phyloP scores from a whole-genome alignment of 208 protist genomes.

The Novymonas esmeraldas region DNA sequence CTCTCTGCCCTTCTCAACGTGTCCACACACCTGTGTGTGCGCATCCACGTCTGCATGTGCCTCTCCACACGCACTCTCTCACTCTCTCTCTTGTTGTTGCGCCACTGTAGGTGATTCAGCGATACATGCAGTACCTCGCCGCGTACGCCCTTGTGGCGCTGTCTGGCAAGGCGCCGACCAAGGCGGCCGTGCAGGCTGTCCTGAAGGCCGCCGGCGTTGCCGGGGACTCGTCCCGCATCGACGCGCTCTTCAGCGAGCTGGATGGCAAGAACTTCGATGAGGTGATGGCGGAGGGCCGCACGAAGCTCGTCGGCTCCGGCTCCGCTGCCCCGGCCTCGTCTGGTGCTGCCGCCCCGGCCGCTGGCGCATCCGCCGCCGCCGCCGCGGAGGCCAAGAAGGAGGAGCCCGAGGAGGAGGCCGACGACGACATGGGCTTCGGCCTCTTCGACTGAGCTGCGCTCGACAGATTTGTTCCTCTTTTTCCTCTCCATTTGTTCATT shows the following conservation, averaged over 20 bases:
- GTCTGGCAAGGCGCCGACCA: slow-evolving; percentile 80
- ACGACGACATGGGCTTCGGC: slow-evolving; percentile 92
- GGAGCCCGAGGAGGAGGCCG: slow-evolving; percentile 78
- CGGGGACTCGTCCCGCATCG: slow-evolving; percentile 70
- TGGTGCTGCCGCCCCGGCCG: slow-evolving; percentile 40
- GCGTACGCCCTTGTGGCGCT: slow-evolving; percentile 92
- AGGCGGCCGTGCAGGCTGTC: slow-evolving; percentile 87
- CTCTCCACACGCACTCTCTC: not conserved
- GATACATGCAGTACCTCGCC: slow-evolving; percentile 92
- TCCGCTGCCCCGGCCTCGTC: slow-evolving; percentile 45
- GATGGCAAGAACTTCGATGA: slow-evolving; percentile 93
- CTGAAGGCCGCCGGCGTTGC: slow-evolving; percentile 87
- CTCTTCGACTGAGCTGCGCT: slow-evolving; percentile 85
- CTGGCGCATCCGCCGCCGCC: slow-evolving; percentile 47
- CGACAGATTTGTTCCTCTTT: not conserved
- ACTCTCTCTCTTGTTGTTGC: slow-evolving; percentile 2
- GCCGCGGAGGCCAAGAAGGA: slow-evolving; percentile 55
- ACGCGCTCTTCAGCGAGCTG: slow-evolving; percentile 79
- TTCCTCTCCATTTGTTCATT: not conserved
- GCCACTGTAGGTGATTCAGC: slow-evolving; percentile 2
- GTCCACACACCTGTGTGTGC: no score
- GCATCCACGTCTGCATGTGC: not conserved
- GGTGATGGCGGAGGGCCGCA: slow-evolving; percentile 81
- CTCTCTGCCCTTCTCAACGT: no score
- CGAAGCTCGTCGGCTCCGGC: slow-evolving; percentile 83